phyloP scores from a whole-genome alignment of 208 protist species.

The Leishmania martiniquensis region DNA sequence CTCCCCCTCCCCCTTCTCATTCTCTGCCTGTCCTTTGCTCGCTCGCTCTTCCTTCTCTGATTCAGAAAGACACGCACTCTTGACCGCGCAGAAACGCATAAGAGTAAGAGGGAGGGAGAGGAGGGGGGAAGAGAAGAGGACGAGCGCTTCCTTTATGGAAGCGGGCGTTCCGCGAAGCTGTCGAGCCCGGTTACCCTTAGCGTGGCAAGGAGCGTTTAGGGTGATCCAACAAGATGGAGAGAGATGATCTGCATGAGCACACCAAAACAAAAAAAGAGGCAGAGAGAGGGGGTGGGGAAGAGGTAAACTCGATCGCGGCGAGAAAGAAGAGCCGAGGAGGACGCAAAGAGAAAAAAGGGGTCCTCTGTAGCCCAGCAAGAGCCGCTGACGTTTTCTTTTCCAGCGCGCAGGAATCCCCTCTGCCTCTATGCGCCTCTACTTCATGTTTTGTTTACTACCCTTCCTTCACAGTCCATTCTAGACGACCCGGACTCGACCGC shows the following conservation, averaged over 20 bases:
- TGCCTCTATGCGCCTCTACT: too few species aligned
- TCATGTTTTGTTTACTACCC: too few species aligned
- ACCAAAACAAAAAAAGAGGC: slow-evolving; percentile 3
- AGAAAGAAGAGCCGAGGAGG: slow-evolving; percentile 5
- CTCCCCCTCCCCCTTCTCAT: too few species aligned
- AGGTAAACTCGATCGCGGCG: too few species aligned
- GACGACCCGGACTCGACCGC: too few species aligned
- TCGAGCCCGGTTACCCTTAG: too few species aligned
- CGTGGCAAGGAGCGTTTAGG: background rate
- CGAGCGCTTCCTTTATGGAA: background rate
- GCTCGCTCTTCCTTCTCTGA: too few species aligned
- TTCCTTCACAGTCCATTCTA: too few species aligned
- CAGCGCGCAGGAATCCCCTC: too few species aligned
- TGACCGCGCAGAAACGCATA: background rate
- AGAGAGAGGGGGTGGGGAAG: background rate
- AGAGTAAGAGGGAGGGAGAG: background rate
- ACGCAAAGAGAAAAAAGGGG: slow-evolving; percentile 15
- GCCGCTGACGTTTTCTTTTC: background rate
- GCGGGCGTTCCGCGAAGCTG: background rate
- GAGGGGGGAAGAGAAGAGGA: background rate
- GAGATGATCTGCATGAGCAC: too few species aligned
- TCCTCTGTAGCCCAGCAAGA: background rate
- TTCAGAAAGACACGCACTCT: too few species aligned
- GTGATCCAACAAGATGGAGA: slow-evolving; percentile 2
- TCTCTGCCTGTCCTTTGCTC: too few species aligned